phyloP scores from a whole-genome alignment of 345 rosid species.

The Populus euphratica region DNA sequence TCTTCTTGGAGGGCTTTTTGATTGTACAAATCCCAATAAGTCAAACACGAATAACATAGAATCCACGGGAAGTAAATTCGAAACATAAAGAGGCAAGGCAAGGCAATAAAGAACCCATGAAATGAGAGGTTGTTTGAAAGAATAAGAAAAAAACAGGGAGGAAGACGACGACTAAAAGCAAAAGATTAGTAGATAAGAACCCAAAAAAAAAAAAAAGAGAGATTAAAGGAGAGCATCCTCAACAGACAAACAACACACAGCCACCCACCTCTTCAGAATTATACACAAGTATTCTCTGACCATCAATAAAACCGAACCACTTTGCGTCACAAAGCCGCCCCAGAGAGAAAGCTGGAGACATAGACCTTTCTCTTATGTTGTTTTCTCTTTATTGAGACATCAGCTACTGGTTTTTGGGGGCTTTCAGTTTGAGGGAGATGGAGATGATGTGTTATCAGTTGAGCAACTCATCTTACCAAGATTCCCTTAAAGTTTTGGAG shows the following conservation, averaged over 20 bases:
- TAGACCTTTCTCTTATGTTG: not conserved
- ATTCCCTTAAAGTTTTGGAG: slow-evolving; percentile 72
- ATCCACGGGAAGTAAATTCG: not conserved
- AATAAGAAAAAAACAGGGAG: not conserved
- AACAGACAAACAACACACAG: slow-evolving; percentile 4
- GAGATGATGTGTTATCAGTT: slow-evolving; percentile 27
- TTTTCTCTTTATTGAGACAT: not conserved
- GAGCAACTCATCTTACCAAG: slow-evolving; percentile 42
- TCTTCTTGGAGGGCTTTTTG: not conserved
- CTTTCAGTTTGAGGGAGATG: slow-evolving; percentile 1
- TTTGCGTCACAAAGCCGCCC: slow-evolving; percentile 17
- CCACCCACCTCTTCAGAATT: not conserved
- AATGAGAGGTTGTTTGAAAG: not conserved
- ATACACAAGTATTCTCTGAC: slow-evolving; percentile 10
- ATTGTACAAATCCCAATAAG: not conserved
- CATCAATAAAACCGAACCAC: slow-evolving; percentile 11
- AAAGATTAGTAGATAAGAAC: slow-evolving; percentile 15
- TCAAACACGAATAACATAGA: not conserved
- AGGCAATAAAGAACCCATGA: not conserved
- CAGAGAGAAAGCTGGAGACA: not conserved
- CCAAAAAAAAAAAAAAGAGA: not conserved
- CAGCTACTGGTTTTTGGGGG: not conserved
- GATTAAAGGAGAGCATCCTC: not conserved
- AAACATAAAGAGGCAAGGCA: not conserved
- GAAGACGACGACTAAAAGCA: not conserved